Conservation (phyloP, 768 basidiomycete species). For the Sarcodon sp. region DNA sequence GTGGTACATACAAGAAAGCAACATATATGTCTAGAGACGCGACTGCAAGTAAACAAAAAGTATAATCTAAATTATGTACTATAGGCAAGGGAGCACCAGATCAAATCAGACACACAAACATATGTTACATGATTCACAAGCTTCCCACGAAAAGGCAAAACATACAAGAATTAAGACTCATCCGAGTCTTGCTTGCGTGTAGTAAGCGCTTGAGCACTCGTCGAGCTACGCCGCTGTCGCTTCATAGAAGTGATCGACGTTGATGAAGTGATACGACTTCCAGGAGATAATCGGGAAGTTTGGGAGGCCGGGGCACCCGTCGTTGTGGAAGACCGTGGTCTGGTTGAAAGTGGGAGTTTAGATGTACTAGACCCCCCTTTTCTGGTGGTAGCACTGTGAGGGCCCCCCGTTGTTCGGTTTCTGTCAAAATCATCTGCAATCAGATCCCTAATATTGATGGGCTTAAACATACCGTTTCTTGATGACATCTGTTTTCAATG, state of each 20-base stretch:
- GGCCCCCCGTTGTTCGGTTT: conserved; percentile 72
- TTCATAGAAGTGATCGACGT: conserved; percentile 40
- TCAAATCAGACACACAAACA: no score
- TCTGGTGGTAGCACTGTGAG: conserved; percentile 55
- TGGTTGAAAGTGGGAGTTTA: conserved; percentile 63
- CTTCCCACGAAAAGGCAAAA: no score
- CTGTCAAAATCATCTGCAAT: conserved; percentile 20
- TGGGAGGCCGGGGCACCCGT: conserved; percentile 37
- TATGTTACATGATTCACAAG: no score
- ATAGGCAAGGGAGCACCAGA: no score
- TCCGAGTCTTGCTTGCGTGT: no score
- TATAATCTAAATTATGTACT: no score
- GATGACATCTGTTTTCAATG: conserved; percentile 93
- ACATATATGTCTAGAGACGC: no score
- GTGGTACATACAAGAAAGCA: no score
- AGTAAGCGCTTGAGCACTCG: conserved; percentile 22
- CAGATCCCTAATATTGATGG: conserved; percentile 3
- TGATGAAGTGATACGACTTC: conserved; percentile 14
- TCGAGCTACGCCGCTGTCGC: conserved; percentile 70
- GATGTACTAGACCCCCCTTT: conserved; percentile 40
- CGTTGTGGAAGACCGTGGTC: conserved; percentile 62
- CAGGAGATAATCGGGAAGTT: conserved; percentile 19
- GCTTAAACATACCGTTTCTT: conserved; percentile 69
- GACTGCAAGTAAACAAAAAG: no score
- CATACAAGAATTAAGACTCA: no score